A percentile compares a stretch with the other conserved stretches of the same genome.
phyloP scores from a whole-genome alignment of 164 flowering plant genomes.

The Aristolochia californica region DNA sequence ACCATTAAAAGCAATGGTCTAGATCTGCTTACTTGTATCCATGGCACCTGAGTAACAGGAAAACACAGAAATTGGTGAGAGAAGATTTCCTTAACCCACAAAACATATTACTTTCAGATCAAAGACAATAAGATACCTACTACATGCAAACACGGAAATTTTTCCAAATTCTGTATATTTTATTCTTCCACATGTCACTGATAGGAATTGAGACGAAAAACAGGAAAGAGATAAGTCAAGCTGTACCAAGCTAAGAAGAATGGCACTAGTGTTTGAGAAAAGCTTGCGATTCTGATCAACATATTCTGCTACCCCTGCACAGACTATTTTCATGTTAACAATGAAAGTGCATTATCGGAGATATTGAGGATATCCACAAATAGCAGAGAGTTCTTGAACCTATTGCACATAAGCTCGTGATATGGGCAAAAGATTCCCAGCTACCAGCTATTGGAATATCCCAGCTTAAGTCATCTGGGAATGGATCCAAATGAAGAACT shows the following conservation, averaged over 20 bases:
- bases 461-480: too few species aligned
- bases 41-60: conserved; percentile 52
- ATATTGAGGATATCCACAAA: background rate
- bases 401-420: background rate
- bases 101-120: too few species aligned
- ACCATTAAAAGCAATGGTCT: conserved; percentile 79
- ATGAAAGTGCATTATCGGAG: background rate
- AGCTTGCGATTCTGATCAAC: conserved; percentile 60
- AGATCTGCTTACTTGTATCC: conserved; percentile 94
- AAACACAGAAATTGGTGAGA: background rate
- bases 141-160: too few species aligned
- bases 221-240: background rate
- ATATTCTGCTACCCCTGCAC: conserved; percentile 46
- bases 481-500: too few species aligned
- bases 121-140: too few species aligned
- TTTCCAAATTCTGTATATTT: too few species aligned
- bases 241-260: conserved; percentile 70
- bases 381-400: too few species aligned
- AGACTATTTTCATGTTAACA: background rate
- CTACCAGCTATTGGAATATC: too few species aligned
- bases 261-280: conserved; percentile 54
- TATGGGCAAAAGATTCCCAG: background rate
- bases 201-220: too few species aligned
- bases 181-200: too few species aligned
- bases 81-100: background rate